These are phyloP conservation scores for Ramaria sp. DNA, from an alignment of 768 basidiomycete genomes.

Conservation along the genomic window DNA sequence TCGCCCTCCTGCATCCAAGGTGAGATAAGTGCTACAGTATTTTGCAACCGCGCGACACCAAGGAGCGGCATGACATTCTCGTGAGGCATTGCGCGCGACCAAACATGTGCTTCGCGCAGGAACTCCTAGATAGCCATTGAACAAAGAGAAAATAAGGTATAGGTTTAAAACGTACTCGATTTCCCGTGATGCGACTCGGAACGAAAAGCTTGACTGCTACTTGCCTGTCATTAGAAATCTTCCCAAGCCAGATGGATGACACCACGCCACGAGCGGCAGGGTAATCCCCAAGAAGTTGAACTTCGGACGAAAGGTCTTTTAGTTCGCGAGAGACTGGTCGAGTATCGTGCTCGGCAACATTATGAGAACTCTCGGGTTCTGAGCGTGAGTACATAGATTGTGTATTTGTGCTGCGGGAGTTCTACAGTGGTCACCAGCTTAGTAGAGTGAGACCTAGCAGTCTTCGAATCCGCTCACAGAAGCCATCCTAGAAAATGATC, in stretches of 20 bases:
- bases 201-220: conserved; percentile 4
- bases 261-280: neutral
- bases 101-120: neutral
- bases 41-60: conserved; percentile 39
- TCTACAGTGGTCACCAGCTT: neutral
- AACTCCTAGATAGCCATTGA: neutral
- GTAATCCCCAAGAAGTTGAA: conserved; percentile 5
- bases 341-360: neutral
- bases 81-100: neutral
- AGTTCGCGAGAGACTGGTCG: neutral
- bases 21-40: conserved; percentile 52
- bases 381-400: neutral
- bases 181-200: neutral
- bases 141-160: neutral
- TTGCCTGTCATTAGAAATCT: neutral
- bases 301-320: conserved; percentile 1
- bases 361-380: neutral
- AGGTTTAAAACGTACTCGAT: neutral
- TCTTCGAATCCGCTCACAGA: neutral
- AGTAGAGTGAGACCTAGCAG: neutral
- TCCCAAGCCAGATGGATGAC: conserved; percentile 8
- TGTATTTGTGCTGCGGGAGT: neutral
- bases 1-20: conserved; percentile 55
- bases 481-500: neutral
- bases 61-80: conserved; percentile 41